phyloP scores from a whole-genome alignment of 1,284 basidiomycete species.

The Malassezia furfur region DNA sequence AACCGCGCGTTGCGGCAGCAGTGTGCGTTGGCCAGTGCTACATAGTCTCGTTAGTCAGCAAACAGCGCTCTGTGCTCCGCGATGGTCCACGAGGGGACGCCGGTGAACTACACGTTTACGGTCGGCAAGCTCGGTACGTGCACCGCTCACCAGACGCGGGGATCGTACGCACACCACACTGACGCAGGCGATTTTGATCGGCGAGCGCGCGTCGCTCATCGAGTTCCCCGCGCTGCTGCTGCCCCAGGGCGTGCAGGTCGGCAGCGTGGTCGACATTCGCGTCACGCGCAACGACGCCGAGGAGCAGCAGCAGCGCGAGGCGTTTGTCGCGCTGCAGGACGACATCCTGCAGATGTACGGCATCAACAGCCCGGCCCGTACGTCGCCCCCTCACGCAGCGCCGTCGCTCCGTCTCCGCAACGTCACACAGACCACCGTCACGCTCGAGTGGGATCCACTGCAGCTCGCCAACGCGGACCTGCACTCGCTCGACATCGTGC shows the following conservation, averaged over 20 bases:
- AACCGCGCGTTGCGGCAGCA: slow-evolving; percentile 20
- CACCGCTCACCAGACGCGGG: slow-evolving; percentile 12
- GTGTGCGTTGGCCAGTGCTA: background rate
- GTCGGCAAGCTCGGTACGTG: slow-evolving; percentile 42
- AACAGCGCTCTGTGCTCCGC: background rate
- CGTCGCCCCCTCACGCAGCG: slow-evolving; percentile 18
- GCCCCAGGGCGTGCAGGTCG: slow-evolving; percentile 36
- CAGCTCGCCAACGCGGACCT: slow-evolving; percentile 35
- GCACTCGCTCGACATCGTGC: slow-evolving; percentile 41
- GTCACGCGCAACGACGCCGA: slow-evolving; percentile 39
- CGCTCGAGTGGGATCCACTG: slow-evolving; percentile 44
- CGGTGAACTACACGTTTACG: slow-evolving; percentile 34
- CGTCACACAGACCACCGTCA: slow-evolving; percentile 45
- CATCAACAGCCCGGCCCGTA: slow-evolving; percentile 28
- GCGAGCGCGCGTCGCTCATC: slow-evolving; percentile 45
- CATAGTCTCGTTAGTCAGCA: background rate
- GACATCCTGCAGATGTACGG: slow-evolving; percentile 43
- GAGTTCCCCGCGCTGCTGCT: slow-evolving; percentile 47
- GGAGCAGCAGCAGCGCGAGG: slow-evolving; percentile 31
- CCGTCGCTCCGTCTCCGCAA: slow-evolving; percentile 36
- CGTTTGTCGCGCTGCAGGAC: slow-evolving; percentile 42
- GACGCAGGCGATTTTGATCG: slow-evolving; percentile 47
- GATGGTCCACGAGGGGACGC: background rate
- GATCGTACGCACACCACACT: slow-evolving; percentile 11
- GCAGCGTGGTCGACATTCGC: slow-evolving; percentile 44